Evolutionary conservation across 768 basidiomycete genomes (phyloP).

Genomic region (Rhodotorula paludigena): DNA sequence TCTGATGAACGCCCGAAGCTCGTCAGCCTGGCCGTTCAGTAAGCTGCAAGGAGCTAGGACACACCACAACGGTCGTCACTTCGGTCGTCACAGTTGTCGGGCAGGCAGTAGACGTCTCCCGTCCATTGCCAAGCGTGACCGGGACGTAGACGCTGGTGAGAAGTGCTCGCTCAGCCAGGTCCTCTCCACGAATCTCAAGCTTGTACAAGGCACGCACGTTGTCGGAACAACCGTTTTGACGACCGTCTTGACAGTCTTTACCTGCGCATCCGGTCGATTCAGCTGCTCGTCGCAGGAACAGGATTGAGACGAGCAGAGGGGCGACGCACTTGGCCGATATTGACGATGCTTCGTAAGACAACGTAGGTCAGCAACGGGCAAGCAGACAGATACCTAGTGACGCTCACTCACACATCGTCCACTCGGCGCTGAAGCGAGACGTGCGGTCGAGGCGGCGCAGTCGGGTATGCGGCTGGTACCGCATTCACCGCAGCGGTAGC

Average conservation of each 20-base stretch:
- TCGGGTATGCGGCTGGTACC: too few species aligned
- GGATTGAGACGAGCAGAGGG: too few species aligned
- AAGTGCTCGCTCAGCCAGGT: not conserved
- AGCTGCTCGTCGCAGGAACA: too few species aligned
- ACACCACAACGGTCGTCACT: not conserved
- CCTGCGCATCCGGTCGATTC: too few species aligned
- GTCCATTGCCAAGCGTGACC: not conserved
- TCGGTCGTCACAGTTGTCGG: not conserved
- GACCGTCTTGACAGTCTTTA: conserved; percentile 15
- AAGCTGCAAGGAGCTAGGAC: not conserved
- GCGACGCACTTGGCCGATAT: conserved; percentile 5
- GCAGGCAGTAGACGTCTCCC: not conserved
- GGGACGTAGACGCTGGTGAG: conserved; percentile 8
- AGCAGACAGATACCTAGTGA: too few species aligned
- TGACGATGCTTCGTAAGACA: conserved; percentile 10
- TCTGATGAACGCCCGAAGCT: not conserved
- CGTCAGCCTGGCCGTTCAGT: not conserved
- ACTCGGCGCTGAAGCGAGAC: too few species aligned
- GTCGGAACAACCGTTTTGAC: conserved; percentile 1
- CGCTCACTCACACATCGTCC: too few species aligned
- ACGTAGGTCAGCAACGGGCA: too few species aligned
- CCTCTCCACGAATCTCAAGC: too few species aligned
- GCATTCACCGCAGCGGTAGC: too few species aligned
- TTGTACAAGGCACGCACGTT: not conserved
- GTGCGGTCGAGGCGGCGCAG: too few species aligned